A percentile compares a stretch with the other conserved stretches of the same genome.
Conservation (phyloP, 768 basidiomycete species). For the Artomyces pyxidatus region DNA sequence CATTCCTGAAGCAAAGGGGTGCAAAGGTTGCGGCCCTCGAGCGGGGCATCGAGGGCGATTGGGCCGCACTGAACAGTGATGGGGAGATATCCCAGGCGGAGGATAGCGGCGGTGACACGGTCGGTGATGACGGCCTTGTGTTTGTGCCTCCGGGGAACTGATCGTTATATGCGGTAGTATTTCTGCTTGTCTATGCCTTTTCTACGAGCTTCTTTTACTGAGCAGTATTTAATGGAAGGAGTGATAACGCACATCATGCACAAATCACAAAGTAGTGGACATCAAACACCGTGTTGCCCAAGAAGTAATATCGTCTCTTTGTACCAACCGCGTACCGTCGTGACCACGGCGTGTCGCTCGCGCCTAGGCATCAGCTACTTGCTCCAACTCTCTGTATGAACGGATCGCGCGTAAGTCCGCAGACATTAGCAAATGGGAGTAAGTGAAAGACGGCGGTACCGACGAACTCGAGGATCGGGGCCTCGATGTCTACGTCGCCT, state of each 20-base stretch:
- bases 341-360: no score
- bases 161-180: not conserved
- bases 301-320: no score
- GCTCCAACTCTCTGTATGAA: no score
- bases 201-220: not conserved
- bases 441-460: no score
- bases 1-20: conserved; percentile 60
- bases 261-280: not conserved
- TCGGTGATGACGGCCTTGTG: not conserved
- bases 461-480: no score
- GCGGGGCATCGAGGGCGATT: conserved; percentile 48
- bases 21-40: conserved; percentile 56
- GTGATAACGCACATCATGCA: no score
- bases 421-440: no score
- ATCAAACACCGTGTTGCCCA: not conserved
- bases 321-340: no score
- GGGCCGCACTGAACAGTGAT: conserved; percentile 64
- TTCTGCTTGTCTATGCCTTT: not conserved
- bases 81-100: conserved; percentile 31
- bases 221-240: not conserved
- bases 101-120: conserved; percentile 4
- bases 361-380: no score
- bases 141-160: not conserved
- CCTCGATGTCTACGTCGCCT: no score
- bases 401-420: no score